Conservation (phyloP, 352 stramenopile species). For the Phytophthora fragariaefolia region DNA sequence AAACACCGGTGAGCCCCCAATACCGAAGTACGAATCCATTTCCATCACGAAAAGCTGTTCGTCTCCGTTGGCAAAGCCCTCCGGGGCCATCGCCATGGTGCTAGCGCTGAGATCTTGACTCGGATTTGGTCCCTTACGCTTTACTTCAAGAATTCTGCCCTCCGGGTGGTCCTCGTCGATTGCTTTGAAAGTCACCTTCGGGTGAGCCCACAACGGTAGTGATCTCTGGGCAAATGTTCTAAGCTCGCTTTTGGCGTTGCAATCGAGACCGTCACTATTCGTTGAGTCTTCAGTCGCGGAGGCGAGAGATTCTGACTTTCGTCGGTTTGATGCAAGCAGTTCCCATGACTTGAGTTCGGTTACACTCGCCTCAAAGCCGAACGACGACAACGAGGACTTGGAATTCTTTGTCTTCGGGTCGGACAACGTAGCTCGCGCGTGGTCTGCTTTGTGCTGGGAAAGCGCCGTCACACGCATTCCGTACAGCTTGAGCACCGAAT, state of each 20-base stretch:
- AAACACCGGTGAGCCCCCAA: conserved; percentile 82
- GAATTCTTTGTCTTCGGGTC: conserved; percentile 44
- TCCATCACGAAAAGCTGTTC: conserved; percentile 86
- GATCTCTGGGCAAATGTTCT: conserved; percentile 69
- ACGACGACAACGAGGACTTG: conserved; percentile 63
- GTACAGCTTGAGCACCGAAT: conserved; percentile 71
- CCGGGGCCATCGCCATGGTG: conserved; percentile 33
- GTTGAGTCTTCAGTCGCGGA: conserved; percentile 15
- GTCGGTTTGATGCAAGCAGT: conserved; percentile 36
- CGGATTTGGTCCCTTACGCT: conserved; percentile 71
- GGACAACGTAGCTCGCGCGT: conserved; percentile 34
- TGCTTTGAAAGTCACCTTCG: conserved; percentile 74
- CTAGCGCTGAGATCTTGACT: conserved; percentile 44
- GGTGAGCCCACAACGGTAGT: conserved; percentile 78
- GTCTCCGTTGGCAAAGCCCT: conserved; percentile 49
- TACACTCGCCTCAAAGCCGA: conserved; percentile 71
- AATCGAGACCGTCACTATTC: conserved; percentile 14
- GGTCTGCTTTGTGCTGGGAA: conserved; percentile 40
- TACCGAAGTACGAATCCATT: conserved; percentile 89
- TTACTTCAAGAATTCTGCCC: conserved; percentile 71
- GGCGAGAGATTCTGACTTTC: conserved; percentile 38
- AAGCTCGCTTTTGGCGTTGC: conserved; percentile 62
- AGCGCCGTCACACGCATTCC: conserved; percentile 53
- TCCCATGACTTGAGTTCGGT: conserved; percentile 75
- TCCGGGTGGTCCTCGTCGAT: conserved; percentile 56